phyloP scores from a whole-genome alignment of 768 basidiomycete genomes.

The Leccinum incarnatum region DNA sequence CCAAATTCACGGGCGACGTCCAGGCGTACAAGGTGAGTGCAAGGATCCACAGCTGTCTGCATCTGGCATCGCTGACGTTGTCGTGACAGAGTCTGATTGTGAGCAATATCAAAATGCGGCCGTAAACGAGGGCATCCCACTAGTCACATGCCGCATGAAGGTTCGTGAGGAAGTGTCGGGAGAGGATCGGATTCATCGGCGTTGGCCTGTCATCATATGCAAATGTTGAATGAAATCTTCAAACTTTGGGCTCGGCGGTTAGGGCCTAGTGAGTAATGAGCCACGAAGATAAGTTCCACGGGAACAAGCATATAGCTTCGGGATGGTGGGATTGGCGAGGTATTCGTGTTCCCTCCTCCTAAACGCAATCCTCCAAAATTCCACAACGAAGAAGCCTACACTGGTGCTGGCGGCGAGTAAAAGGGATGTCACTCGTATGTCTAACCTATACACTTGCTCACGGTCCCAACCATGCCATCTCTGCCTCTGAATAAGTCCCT shows the following conservation, averaged over 20 bases:
- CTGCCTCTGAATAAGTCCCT: too few relatives aligned
- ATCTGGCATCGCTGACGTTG: slow-evolving; percentile 7
- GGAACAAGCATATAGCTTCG: not conserved
- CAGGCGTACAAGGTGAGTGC: slow-evolving; percentile 79
- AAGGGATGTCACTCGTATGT: too few relatives aligned
- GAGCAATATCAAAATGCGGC: slow-evolving; percentile 62
- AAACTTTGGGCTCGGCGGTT: not conserved
- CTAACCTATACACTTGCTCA: too few relatives aligned
- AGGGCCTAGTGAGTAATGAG: not conserved
- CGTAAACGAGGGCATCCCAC: slow-evolving; percentile 19
- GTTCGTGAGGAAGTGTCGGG: not conserved
- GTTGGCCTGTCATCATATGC: not conserved
- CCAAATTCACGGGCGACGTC: slow-evolving; percentile 87
- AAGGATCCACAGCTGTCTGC: not conserved
- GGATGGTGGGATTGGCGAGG: not conserved
- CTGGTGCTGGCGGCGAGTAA: too few relatives aligned
- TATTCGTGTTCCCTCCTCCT: too few relatives aligned
- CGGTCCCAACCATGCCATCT: too few relatives aligned
- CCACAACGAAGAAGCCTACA: too few relatives aligned
- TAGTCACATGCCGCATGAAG: too few relatives aligned
- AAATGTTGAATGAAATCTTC: not conserved
- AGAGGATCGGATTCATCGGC: not conserved
- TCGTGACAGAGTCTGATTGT: slow-evolving; percentile 65
- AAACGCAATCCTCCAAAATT: not conserved
- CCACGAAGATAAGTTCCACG: not conserved